Percentiles rank a stretch among this genome's conserved stretches.
Evolutionary conservation across 2,329 filamentous ascomycete species (phyloP).

Genomic region (Cladophialophora carrionii): DNA sequence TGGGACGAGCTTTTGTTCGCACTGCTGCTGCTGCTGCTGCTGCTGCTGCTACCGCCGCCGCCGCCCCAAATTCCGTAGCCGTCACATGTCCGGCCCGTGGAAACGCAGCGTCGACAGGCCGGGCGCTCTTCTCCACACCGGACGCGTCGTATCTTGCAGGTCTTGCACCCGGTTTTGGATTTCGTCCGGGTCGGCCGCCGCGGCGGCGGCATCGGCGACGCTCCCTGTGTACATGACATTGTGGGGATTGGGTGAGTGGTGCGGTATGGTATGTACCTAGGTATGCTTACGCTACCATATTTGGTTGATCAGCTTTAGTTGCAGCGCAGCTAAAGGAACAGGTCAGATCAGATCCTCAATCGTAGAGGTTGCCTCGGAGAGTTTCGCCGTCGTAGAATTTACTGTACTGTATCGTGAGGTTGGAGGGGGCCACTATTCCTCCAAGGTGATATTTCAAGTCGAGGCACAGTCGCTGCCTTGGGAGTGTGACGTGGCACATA

Average conservation of each 20-base stretch:
- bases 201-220: not conserved
- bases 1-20: not conserved
- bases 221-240: not conserved
- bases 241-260: not conserved
- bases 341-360: no score
- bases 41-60: not conserved
- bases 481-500: not conserved
- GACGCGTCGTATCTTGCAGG: slow-evolving; percentile 39
- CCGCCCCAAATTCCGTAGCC: slow-evolving; percentile 52
- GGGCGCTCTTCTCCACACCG: slow-evolving; percentile 48
- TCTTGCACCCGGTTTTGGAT: slow-evolving; percentile 13
- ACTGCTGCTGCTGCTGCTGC: not conserved
- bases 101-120: slow-evolving; percentile 44
- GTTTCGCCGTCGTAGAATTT: no score
- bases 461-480: not conserved
- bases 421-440: no score
- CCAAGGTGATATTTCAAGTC: no score
- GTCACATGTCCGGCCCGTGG: slow-evolving; percentile 46
- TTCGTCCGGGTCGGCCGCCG: slow-evolving; percentile 2
- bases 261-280: not conserved
- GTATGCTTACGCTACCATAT: not conserved
- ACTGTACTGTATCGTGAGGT: no score
- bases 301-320: not conserved
- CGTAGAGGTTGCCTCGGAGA: no score
- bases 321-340: not conserved